Percentiles rank a stretch among this genome's conserved stretches.
These are phyloP conservation scores for Amanita jacksonii DNA, from an alignment of 768 basidiomycete species.

Conservation along the genomic window DNA sequence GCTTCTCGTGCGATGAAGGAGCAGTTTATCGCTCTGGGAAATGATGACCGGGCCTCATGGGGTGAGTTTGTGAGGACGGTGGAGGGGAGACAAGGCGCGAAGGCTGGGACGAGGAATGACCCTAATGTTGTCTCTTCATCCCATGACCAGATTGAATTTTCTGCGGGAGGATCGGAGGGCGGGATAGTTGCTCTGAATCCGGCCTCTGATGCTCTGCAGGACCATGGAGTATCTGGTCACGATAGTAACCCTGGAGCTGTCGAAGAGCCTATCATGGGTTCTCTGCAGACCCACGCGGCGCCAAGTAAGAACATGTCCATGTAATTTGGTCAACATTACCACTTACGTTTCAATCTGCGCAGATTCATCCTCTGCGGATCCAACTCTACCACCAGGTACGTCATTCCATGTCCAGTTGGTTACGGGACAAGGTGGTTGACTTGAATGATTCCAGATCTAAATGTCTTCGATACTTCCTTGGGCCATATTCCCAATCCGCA, in stretches of 20 bases:
- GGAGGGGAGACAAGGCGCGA: slow-evolving; percentile 38
- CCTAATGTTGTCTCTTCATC: background rate
- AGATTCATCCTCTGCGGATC: slow-evolving; percentile 1
- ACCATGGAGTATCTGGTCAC: slow-evolving; percentile 2
- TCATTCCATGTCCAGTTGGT: too few relatives aligned
- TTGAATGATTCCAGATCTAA: background rate
- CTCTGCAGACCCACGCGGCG: slow-evolving; percentile 4
- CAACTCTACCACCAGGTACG: too few relatives aligned
- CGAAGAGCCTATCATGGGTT: slow-evolving; percentile 8
- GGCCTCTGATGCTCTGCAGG: slow-evolving; percentile 3
- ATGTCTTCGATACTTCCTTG: slow-evolving; percentile 1
- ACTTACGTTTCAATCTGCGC: background rate
- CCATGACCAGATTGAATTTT: background rate
- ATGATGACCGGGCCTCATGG: slow-evolving; percentile 53
- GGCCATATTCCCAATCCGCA: background rate
- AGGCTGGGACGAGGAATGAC: slow-evolving; percentile 9
- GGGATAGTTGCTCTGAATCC: background rate
- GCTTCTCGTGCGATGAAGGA: slow-evolving; percentile 37
- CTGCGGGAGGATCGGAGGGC: background rate
- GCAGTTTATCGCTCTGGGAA: slow-evolving; percentile 46
- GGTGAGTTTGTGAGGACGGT: slow-evolving; percentile 44
- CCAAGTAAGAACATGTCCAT: background rate
- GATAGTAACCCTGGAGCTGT: background rate
- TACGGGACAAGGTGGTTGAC: background rate
- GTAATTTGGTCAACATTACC: background rate